Conservation (phyloP, 345 rosid species). For the Lumnitzera littorea region DNA sequence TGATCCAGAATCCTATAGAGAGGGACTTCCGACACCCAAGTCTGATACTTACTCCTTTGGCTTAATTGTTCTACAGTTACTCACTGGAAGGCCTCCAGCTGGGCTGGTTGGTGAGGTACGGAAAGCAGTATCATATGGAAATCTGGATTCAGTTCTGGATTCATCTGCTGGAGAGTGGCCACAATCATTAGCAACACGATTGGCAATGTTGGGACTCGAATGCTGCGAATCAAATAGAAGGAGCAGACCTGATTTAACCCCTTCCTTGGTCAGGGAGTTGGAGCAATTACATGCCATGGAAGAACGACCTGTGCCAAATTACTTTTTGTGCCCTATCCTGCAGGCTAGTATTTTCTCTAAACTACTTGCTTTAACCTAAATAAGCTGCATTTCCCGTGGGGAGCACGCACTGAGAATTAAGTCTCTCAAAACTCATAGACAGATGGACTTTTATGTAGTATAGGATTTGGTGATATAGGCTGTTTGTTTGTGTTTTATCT, state of each 20-base stretch:
- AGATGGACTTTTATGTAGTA: no score
- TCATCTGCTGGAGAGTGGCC: slow-evolving; percentile 70
- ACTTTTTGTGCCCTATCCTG: slow-evolving; percentile 69
- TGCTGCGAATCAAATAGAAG: slow-evolving; percentile 46
- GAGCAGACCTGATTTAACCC: slow-evolving; percentile 51
- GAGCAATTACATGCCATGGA: slow-evolving; percentile 46
- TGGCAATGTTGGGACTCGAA: slow-evolving; percentile 48
- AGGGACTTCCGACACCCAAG: slow-evolving; percentile 49
- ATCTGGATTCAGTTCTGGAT: slow-evolving; percentile 45
- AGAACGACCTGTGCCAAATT: slow-evolving; percentile 54
- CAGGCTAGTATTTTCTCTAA: slow-evolving; percentile 29
- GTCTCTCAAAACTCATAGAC: no score
- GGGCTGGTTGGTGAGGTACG: slow-evolving; percentile 48
- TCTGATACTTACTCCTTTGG: slow-evolving; percentile 60
- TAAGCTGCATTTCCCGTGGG: no score
- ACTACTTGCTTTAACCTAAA: not conserved
- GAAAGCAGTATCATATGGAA: slow-evolving; percentile 33
- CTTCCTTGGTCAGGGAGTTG: slow-evolving; percentile 56
- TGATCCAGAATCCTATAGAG: slow-evolving; percentile 58
- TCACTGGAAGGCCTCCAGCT: slow-evolving; percentile 49
- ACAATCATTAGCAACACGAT: slow-evolving; percentile 29
- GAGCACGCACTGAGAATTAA: no score
- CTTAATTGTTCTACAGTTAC: slow-evolving; percentile 53
- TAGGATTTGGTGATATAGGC: no score
- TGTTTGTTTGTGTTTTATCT: not conserved